Evolutionary conservation across 1,284 basidiomycete species (phyloP).

Genomic region (Sporisorium scitamineum): DNA sequence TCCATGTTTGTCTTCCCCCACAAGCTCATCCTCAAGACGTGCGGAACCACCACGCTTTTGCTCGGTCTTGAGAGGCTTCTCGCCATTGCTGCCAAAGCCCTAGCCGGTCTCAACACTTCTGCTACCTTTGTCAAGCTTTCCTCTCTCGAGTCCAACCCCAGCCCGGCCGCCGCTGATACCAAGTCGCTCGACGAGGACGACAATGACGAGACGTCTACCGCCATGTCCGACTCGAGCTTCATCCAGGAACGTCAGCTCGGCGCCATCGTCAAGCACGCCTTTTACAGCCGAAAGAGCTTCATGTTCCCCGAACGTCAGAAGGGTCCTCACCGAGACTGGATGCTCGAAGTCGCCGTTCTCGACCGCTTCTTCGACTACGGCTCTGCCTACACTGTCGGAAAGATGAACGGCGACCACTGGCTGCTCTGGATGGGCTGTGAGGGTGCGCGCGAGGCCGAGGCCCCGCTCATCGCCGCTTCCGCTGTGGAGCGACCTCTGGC

Average conservation of each 20-base stretch:
- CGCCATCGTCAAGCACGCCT: conserved; percentile 70
- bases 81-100: conserved; percentile 83
- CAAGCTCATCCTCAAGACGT: conserved; percentile 97
- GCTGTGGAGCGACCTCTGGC: conserved; percentile 49
- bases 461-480: conserved; percentile 54
- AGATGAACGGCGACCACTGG: conserved; percentile 99
- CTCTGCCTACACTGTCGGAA: conserved; percentile 95
- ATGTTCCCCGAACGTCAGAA: conserved; percentile 98
- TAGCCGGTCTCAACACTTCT: conserved; percentile 66
- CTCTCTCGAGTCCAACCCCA: conserved; percentile 12
- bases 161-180: not conserved
- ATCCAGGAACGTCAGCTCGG: conserved; percentile 54
- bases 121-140: conserved; percentile 37
- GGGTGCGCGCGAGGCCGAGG: conserved; percentile 53
- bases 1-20: conserved; percentile 96
- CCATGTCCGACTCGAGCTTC: conserved; percentile 39
- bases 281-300: conserved; percentile 98
- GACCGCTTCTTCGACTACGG: conserved; percentile 86
- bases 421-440: conserved; percentile 78
- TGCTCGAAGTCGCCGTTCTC: conserved; percentile 88
- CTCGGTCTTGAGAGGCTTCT: conserved; percentile 75
- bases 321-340: conserved; percentile 95
- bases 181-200: conserved; percentile 11
- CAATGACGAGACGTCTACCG: conserved; percentile 28
- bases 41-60: conserved; percentile 97